These are phyloP conservation scores for Irpex sp. DNA, from an alignment of 1,284 basidiomycete genomes.

Conservation along the genomic window DNA sequence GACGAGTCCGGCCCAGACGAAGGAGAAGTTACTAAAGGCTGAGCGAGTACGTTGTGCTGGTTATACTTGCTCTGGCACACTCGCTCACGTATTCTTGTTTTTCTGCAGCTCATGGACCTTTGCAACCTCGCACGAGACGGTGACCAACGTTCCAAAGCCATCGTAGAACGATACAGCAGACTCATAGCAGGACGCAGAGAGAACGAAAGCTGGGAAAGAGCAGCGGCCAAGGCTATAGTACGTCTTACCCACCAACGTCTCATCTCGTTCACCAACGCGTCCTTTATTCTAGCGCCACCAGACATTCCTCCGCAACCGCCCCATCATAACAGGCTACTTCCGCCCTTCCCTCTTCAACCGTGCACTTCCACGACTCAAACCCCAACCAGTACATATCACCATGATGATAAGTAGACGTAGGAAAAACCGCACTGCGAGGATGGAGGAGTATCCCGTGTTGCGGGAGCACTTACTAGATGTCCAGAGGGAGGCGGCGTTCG, in stretches of 20 bases:
- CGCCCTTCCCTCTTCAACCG: slow-evolving; percentile 55
- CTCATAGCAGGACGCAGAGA: slow-evolving; percentile 47
- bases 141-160: slow-evolving; percentile 36
- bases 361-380: slow-evolving; percentile 71
- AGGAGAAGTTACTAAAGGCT: slow-evolving; percentile 39
- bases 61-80: not conserved
- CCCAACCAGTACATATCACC: slow-evolving; percentile 64
- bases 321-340: slow-evolving; percentile 61
- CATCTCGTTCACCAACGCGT: slow-evolving; percentile 1
- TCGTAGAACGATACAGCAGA: slow-evolving; percentile 50
- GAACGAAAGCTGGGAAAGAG: slow-evolving; percentile 41
- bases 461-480: slow-evolving; percentile 41
- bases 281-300: slow-evolving; percentile 39
- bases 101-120: slow-evolving; percentile 52
- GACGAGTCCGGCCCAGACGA: slow-evolving; percentile 26
- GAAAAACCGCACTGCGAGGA: slow-evolving; percentile 40
- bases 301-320: slow-evolving; percentile 43
- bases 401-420: slow-evolving; percentile 65
- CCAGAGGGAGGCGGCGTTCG: slow-evolving; percentile 49
- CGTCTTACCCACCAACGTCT: slow-evolving; percentile 12
- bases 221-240: slow-evolving; percentile 48
- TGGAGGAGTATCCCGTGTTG: slow-evolving; percentile 28
- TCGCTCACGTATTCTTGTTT: not conserved
- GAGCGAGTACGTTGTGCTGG: slow-evolving; percentile 40
- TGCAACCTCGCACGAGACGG: slow-evolving; percentile 50